Base-by-base conservation (phyloP, 2,329 filamentous ascomycete species). In the Alternaria hordeiaustralica region DNA sequence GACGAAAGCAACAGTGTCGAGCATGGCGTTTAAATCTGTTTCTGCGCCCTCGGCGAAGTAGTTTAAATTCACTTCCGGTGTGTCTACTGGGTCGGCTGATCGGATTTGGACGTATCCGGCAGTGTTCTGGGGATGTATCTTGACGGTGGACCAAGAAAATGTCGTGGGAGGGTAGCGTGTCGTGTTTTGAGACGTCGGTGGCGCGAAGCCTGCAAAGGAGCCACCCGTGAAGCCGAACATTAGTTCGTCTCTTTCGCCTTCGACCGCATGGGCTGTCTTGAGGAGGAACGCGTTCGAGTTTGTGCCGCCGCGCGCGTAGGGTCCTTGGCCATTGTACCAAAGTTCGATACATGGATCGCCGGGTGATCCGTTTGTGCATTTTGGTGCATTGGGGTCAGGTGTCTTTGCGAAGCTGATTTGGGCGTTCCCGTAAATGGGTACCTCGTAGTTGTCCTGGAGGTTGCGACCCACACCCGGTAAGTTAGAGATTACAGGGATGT, bases 121-220 rank as follows among this genome's bases (percentile, higher is more conserved):
- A 73, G 77, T 74, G 72, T 92, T 91, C 50, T 86, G 85, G 0
- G 88, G 84, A 70, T 89, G 88, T 0, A 86, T 85, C 75, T 90
- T 89, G 49, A 92, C 81, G 0, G 84, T 82, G n/a, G 76, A 77
- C 83, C 83, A 85, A 3, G 81, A 79, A 43, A 70, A 71, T 6
- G 64, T 71, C 5, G 49, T 64, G 1, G 64, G 63, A 28, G 64
- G 60, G 20, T 65, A 41, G 5, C 28, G 3, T 58, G 64, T 66
- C 5, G 82, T 79, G 26, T 78, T 72, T 0, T 83, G 80, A 63
- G 84, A 87, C 9, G 60, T 81, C 0, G 80, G 80, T 0, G 85
- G 85, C 72, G 82, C 85, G 75, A 87, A 86, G 23, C 84, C 84
- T 28, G 75, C 71, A 76, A 87, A 85, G 60, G 79, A 80, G 45